Evolutionary conservation across 2,329 filamentous ascomycete species (phyloP), one percentile per base, ranked within the genome.

Genomic region (Capronia coronata): DNA sequence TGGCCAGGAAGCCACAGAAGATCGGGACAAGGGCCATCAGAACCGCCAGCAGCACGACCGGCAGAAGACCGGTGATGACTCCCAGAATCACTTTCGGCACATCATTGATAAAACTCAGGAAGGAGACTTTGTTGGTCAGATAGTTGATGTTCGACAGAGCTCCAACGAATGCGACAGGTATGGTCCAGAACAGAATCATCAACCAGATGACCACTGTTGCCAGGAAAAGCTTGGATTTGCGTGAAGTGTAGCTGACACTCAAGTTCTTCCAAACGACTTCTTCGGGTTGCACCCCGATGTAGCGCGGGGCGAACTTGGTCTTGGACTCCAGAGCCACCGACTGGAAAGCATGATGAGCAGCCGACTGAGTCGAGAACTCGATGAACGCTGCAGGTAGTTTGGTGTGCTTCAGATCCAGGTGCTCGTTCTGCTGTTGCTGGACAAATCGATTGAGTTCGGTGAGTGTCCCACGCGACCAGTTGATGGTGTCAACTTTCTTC

Each of bases 211-310:
- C 82, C 16, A 75, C 80, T 40, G 85, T 71, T 2, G 87, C 78
- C 49, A 77, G 68, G 61, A 87, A 80, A 55, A 83, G 75, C 51
- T 87, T 83, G 51, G 91, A 62, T 89, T 58, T 59, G 7, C 58
- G 50, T 7, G 55, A 56, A 9, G 51, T 46, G 23, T 89, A 88
- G 16, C 80, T 82, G 60, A 96, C 82, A 29, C 79, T 79, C 37
- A 97, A 71, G 23, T 90, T 85, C 22, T 76, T 79, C 93, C 93
- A 98, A 51, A 96, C 81, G n/a, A 98, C 76, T 63, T 97, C 90
- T 13, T 75, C 73, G 0, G 93, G 93, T 10, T 82, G 79, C 46
- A 96, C 78, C 3, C 90, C 91, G 46, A 91, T 85, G 61, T 84
- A 88, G 2, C 88, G 82, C n/a, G 88, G 88, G 0, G 84, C 79